Base-by-base conservation (phyloP, 2,329 filamentous ascomycete genomes). In the Didymosphaeria variabile region DNA sequence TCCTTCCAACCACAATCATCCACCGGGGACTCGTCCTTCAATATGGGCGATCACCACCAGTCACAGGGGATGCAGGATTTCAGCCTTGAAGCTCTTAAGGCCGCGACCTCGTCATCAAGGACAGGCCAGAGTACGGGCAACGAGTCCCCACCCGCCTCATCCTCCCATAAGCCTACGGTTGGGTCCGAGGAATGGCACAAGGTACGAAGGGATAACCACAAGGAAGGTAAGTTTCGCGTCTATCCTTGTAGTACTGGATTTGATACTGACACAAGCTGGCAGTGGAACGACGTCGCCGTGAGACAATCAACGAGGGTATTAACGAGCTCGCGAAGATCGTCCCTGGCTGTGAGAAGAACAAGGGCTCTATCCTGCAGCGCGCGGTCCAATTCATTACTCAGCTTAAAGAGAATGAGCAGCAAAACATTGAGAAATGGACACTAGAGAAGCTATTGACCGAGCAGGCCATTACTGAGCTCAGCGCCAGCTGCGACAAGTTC, bases 281-380 rank as follows among this genome's bases (percentile, higher is more conserved):
- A 98, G 95, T 99, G 64, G 95, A 99, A 81, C 93, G 95, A 62
- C 92, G 95, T 61, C 93, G 95, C 47, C 92, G 95, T 65, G 95
- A 99, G 80, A 97, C 95, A 0, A 99, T 99, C 78, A 99, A 99
- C 68, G 95, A 99, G 80, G 95, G 95, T 53, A 99, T 99, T 71
- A 98, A 97, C 74, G 95, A 98, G 79, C 87, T 99, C 32, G 92
- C 94, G 68, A 98, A 97, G 82, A 97, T 99, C 67, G 95, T 99
- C 0, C 95, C 95, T 0, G 93, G 93, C 15, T 97, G 94, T 73
- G 95, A 99, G 80, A 99, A 98, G 85, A 98, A 99, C 84, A 99
- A 99, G 81, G 95, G 95, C 0, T 96, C 93, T 2, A 98, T 99
- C 66, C 84, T 99, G 40, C 92, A 96, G 76, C 92, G 94, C 36